Conservation (phyloP, 352 stramenopile species). For the Phytophthora constricta region DNA sequence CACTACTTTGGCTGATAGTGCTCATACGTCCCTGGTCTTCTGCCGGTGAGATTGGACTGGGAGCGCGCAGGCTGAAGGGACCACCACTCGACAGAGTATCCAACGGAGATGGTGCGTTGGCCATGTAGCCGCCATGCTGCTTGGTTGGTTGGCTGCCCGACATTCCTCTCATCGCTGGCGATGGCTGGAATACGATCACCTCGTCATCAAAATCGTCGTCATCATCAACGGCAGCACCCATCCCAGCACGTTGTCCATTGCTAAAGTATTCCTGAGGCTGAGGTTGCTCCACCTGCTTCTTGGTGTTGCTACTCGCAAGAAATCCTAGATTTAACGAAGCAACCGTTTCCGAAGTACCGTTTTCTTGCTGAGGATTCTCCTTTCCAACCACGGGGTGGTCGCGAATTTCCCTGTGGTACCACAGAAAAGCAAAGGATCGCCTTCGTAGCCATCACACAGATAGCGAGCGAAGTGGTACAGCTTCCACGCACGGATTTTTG, state of each 20-base stretch:
- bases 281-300: conserved; percentile 14
- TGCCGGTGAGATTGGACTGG: conserved; percentile 35
- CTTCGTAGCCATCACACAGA: conserved; percentile 64
- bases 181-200: conserved; percentile 86
- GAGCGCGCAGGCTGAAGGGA: conserved; percentile 39
- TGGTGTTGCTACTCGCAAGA: conserved; percentile 26
- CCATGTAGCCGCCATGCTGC: conserved; percentile 17
- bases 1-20: conserved; percentile 30
- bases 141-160: conserved; percentile 30
- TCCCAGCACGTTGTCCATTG: conserved; percentile 4
- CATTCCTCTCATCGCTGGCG: conserved; percentile 42
- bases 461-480: conserved; percentile 63
- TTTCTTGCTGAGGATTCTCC: conserved; percentile 20
- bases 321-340: conserved; percentile 42
- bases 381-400: conserved; percentile 29
- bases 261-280: conserved; percentile 12
- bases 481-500: conserved; percentile 68
- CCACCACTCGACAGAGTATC: conserved; percentile 31
- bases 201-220: conserved; percentile 88
- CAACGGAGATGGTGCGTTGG: conserved; percentile 25
- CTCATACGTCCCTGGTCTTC: conserved; percentile 19
- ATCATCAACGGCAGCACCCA: conserved; percentile 35
- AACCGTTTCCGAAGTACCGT: conserved; percentile 19
- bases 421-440: conserved; percentile 63
- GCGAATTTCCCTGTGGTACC: conserved; percentile 33